Conservation (phyloP, 805 yeast genomes). For the Sugiyamaella americana region DNA sequence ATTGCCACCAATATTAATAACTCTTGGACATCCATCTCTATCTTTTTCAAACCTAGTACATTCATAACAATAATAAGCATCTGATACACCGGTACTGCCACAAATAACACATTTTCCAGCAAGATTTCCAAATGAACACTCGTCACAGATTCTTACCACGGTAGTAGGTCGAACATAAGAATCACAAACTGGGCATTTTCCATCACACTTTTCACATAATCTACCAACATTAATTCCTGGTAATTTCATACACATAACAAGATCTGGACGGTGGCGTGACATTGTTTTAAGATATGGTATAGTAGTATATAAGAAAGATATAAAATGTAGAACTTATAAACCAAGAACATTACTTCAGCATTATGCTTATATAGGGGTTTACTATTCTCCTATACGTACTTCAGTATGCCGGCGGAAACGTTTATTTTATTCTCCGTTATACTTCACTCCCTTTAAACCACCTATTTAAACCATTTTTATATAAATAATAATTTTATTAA, state of each 20-base stretch:
- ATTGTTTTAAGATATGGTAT: too few species aligned
- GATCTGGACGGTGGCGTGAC: constrained; percentile 88
- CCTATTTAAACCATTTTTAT: too few species aligned
- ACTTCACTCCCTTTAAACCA: too few species aligned
- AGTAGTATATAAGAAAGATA: too few species aligned
- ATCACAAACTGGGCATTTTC: constrained; percentile 86
- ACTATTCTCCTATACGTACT: too few species aligned
- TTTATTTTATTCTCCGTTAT: too few species aligned
- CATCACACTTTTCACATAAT: constrained; percentile 83
- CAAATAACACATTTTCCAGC: constrained; percentile 73
- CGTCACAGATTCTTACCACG: constrained; percentile 71
- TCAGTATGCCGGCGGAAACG: too few species aligned
- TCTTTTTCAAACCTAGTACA: constrained; percentile 75
- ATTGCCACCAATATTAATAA: constrained; percentile 73
- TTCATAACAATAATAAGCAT: constrained; percentile 79
- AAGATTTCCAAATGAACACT: constrained; percentile 69
- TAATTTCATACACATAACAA: constrained; percentile 75
- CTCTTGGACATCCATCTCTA: constrained; percentile 88
- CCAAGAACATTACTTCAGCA: too few species aligned
- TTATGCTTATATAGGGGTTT: too few species aligned
- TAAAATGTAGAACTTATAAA: too few species aligned
- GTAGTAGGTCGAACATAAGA: constrained; percentile 68
- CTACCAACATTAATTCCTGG: constrained; percentile 70
- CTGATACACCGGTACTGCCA: constrained; percentile 54
- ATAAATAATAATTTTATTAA: too few species aligned